phyloP scores from a whole-genome alignment of 208 protist species.

The Tritrichomonas foetus region DNA sequence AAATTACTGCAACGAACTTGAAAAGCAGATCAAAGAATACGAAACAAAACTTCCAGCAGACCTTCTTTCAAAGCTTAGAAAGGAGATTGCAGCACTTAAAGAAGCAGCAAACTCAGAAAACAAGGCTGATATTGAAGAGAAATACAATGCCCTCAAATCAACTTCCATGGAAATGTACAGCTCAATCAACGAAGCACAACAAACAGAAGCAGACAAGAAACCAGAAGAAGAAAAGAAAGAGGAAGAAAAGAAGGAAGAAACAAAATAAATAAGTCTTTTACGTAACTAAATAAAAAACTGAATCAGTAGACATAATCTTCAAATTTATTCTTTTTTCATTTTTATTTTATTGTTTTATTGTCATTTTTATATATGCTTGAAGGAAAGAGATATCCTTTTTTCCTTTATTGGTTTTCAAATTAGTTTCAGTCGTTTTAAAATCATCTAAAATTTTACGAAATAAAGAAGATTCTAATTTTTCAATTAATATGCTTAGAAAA shows the following conservation, averaged over 20 bases:
- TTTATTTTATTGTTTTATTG: too few relatives aligned
- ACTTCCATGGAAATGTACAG: slow-evolving; percentile 31
- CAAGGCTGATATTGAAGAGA: background rate
- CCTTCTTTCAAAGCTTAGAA: background rate
- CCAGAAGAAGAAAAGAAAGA: background rate
- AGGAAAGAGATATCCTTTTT: too few relatives aligned
- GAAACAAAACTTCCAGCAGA: background rate
- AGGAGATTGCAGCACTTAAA: background rate
- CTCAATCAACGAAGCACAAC: background rate
- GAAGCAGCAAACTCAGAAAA: background rate
- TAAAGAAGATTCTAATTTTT: too few relatives aligned
- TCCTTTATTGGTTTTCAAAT: too few relatives aligned
- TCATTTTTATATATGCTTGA: too few relatives aligned
- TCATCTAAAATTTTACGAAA: too few relatives aligned
- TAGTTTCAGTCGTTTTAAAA: too few relatives aligned
- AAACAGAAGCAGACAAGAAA: background rate
- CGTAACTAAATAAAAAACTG: too few relatives aligned
- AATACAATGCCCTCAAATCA: background rate
- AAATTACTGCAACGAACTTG: background rate
- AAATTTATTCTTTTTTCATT: too few relatives aligned
- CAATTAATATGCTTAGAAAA: too few relatives aligned
- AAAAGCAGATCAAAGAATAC: slow-evolving; percentile 24
- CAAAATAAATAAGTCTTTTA: too few relatives aligned
- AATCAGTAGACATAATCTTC: too few relatives aligned
- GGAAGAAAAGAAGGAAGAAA: background rate